phyloP scores from a whole-genome alignment of 148 eudicot species.

The Drosera capensis region DNA sequence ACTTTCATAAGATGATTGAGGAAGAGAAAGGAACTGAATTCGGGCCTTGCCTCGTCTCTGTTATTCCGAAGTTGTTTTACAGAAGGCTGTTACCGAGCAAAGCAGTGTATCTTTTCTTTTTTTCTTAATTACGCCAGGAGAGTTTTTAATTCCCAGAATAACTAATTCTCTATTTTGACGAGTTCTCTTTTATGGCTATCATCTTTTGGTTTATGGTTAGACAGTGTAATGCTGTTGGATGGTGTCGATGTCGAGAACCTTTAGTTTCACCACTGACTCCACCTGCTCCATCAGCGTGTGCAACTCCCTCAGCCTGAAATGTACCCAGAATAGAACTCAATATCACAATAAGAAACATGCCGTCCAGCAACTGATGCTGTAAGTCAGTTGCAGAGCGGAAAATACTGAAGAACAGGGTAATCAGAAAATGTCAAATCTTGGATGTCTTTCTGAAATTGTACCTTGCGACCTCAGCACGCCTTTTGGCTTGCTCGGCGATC shows the following conservation, averaged over 20 bases:
- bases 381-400: too few species aligned
- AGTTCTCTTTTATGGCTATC: too few species aligned
- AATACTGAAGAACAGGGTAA: neutral
- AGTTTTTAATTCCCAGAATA: too few species aligned
- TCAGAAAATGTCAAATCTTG: too few species aligned
- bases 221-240: slow-evolving; percentile 78
- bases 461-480: slow-evolving; percentile 97
- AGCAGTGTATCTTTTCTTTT: neutral
- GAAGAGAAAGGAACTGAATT: neutral
- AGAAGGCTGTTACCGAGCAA: neutral
- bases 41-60: neutral
- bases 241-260: slow-evolving; percentile 70
- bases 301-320: slow-evolving; percentile 65
- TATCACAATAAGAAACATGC: too few species aligned
- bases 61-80: too few species aligned
- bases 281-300: slow-evolving; percentile 81
- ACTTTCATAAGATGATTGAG: neutral
- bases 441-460: slow-evolving; percentile 6
- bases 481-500: too few species aligned
- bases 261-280: slow-evolving; percentile 80
- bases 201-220: too few species aligned
- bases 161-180: too few species aligned
- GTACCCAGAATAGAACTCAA: too few species aligned
- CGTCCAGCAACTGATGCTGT: too few species aligned
- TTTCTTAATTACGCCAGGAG: too few species aligned